Base-by-base conservation (phyloP, 2,329 filamentous ascomycete genomes). In the Nannizzia gypsea region DNA sequence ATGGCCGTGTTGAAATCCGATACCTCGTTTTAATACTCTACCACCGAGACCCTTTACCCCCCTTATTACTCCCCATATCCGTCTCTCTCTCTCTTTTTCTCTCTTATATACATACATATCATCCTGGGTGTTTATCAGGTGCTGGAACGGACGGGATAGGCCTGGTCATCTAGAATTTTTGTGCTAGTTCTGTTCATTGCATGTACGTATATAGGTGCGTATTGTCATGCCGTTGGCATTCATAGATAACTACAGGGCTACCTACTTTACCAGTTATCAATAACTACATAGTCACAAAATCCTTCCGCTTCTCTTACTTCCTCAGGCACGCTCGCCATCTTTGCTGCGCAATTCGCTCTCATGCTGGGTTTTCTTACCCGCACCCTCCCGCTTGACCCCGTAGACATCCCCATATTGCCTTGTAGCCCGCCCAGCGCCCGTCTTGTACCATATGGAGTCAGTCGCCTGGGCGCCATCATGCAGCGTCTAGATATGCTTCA, bases 51-150 rank as follows among this genome's bases (percentile, higher is more conserved):
- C 20, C 8, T 20, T 50, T 46, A 24, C 31, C 31, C 2, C 31
- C 26, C 9, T n/a, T 20, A 5, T 34, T 34, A 26, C 1, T 17
- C 9, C 6, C n/a, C 2, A 36, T 36, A 36, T 36, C 31, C 31
- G 13, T 36, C 31, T 36, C 31, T 36, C 13, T 8, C 5, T 34
- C 5, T 6, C 9, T 34, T 4, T 54, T 52, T n/a, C 6, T 15
- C 22, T n/a, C 9, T 36, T 36, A 36, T 36, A 36, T 36, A 36
- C 31, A 36, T 36, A 8, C 13, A 36, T 36, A 36, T 36, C 15
- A 54, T 54, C 13, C n/a, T 31, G 50, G 50, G 50, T 54, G 24
- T 54, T 54, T 17, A 34, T 54, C 44, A 50, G 44, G 44, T 50
- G 20, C 44, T 15, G 20, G 50, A 31, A 20, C 15, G 44, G 44